Evolutionary conservation across 2,329 filamentous ascomycete species (phyloP).

Genomic region (Lachnellula cervina): DNA sequence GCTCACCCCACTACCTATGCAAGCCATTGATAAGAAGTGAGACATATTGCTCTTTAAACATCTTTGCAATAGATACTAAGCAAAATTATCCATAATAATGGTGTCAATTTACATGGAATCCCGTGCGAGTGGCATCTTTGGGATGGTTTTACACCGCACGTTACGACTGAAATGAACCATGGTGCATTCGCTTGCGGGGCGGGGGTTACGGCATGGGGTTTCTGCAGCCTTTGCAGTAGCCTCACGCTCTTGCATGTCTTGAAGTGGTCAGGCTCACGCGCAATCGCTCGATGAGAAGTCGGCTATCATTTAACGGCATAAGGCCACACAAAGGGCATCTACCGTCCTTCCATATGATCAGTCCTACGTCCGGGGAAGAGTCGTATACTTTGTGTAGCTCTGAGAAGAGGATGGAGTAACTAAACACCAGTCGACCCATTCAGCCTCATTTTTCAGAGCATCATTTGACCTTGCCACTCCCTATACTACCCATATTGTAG

Average conservation of each 20-base stretch:
- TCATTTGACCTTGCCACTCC: conserved; percentile 17
- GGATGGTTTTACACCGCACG: background rate
- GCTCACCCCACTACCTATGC: too few relatives aligned
- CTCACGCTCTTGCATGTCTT: background rate
- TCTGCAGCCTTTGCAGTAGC: conserved; percentile 11
- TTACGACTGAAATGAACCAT: conserved; percentile 4
- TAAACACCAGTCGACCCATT: background rate
- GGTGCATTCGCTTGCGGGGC: conserved; percentile 12
- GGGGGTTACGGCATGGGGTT: conserved; percentile 11
- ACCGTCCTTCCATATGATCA: background rate
- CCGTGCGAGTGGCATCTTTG: background rate
- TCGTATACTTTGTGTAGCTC: background rate
- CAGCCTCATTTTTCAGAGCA: background rate
- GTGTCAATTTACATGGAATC: background rate
- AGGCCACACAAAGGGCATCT: background rate
- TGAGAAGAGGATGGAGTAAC: background rate
- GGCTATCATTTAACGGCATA: background rate
- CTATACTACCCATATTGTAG: conserved; percentile 28
- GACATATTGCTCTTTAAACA: background rate
- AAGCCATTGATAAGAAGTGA: background rate
- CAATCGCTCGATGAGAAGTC: background rate
- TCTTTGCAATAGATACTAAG: background rate
- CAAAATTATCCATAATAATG: background rate
- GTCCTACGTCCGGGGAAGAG: background rate
- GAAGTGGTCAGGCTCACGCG: background rate